phyloP scores from a whole-genome alignment of 371 early-diverging fungal genomes.

The Syncephalis plumigaleata region DNA sequence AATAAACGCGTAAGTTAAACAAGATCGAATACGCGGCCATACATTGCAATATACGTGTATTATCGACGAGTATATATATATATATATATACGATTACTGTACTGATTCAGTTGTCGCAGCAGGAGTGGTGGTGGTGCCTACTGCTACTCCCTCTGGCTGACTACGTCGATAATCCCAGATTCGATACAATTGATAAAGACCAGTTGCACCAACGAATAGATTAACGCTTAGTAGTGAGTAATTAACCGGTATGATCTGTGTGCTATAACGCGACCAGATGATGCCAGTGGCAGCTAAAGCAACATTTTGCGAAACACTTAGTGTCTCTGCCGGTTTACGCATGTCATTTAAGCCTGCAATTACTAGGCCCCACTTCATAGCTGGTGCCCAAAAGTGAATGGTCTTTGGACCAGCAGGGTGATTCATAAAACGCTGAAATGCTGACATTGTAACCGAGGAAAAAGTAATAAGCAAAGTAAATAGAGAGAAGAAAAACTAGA shows the following conservation, averaged over 20 bases:
- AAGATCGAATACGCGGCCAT: too few relatives aligned
- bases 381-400: constrained; percentile 79
- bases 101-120: too few relatives aligned
- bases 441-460: not conserved
- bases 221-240: constrained; percentile 79
- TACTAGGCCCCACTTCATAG: constrained; percentile 82
- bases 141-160: not conserved
- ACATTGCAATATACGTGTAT: too few relatives aligned
- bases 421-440: constrained; percentile 21
- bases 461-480: too few relatives aligned
- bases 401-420: constrained; percentile 69
- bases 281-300: constrained; percentile 86
- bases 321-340: constrained; percentile 78
- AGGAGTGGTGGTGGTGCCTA: too few relatives aligned
- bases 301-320: constrained; percentile 60
- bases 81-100: too few relatives aligned
- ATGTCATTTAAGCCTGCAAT: constrained; percentile 86
- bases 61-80: too few relatives aligned
- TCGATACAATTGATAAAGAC: constrained; percentile 65
- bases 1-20: too few relatives aligned
- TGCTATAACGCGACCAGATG: constrained; percentile 92
- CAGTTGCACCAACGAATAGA: constrained; percentile 81
- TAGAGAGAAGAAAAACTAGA: too few relatives aligned
- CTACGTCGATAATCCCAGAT: constrained; percentile 20
- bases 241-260: constrained; percentile 85